Percentiles rank a stretch among this genome's conserved stretches.
phyloP scores from a whole-genome alignment of 2,329 filamentous ascomycete species.

The Parascedosporium putredinis region DNA sequence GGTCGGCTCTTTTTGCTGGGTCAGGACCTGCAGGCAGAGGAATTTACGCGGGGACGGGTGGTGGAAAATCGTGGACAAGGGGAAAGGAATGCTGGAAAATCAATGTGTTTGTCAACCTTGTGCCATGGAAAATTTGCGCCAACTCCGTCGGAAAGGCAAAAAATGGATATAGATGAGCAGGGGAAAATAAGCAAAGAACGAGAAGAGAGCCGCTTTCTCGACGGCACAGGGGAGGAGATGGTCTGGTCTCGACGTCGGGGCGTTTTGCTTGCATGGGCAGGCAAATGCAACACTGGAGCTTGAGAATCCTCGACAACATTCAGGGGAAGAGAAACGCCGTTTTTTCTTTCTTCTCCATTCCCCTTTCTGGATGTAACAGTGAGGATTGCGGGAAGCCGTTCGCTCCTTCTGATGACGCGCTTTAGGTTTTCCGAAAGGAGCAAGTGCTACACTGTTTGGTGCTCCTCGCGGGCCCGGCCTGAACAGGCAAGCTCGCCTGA shows the following conservation, averaged over 20 bases:
- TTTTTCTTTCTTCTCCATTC: no score
- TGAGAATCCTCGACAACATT: no score
- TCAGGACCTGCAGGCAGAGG: neutral
- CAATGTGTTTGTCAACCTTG: no score
- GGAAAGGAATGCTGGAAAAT: neutral
- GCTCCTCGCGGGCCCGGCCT: neutral
- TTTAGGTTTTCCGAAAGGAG: neutral
- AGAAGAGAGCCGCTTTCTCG: no score
- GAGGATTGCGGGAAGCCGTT: neutral
- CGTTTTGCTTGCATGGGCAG: no score
- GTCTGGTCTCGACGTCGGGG: no score
- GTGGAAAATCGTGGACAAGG: neutral
- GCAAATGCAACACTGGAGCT: neutral
- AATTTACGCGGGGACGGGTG: neutral
- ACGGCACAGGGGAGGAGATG: no score
- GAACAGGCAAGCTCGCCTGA: neutral
- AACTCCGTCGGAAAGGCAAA: no score
- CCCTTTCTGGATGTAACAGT: no score
- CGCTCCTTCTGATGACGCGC: neutral
- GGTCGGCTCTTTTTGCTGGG: neutral
- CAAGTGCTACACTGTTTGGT: neutral
- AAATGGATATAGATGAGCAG: neutral
- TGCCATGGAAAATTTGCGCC: no score
- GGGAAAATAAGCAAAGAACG: no score
- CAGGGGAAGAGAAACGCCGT: no score